phyloP scores from a whole-genome alignment of 768 basidiomycete species.

The Psilocybe cyanescens region DNA sequence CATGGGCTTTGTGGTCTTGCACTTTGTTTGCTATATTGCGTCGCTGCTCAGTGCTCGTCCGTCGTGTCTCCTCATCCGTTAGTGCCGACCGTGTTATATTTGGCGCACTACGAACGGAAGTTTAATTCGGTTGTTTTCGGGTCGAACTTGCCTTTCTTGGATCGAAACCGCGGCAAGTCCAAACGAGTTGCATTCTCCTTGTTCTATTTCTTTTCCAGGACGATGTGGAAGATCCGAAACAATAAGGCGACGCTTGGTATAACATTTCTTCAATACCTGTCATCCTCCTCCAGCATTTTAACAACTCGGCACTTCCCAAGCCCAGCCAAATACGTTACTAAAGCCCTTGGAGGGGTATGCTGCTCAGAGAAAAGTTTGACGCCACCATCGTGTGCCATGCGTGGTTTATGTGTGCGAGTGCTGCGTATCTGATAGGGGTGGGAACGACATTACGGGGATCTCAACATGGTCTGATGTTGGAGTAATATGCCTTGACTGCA shows the following conservation, averaged over 20 bases:
- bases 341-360: not conserved
- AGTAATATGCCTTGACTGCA: not conserved
- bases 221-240: not conserved
- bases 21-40: not conserved
- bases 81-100: not conserved
- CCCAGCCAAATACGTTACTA: not conserved
- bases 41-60: not conserved
- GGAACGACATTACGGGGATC: not conserved
- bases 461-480: not conserved
- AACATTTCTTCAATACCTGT: not conserved
- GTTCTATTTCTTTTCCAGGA: not conserved
- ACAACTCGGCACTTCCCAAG: not conserved
- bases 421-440: constrained; percentile 6
- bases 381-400: not conserved
- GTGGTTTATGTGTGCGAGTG: not conserved
- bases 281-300: not conserved
- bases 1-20: not conserved
- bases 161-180: not conserved
- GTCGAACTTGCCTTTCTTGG: not conserved
- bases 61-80: not conserved
- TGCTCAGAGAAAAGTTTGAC: not conserved
- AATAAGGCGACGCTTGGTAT: not conserved
- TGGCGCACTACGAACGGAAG: constrained; percentile 4
- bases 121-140: not conserved
- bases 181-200: not conserved